Conservation (phyloP, 2,329 filamentous ascomycete genomes). For the Rhinocladiella mackenziei region DNA sequence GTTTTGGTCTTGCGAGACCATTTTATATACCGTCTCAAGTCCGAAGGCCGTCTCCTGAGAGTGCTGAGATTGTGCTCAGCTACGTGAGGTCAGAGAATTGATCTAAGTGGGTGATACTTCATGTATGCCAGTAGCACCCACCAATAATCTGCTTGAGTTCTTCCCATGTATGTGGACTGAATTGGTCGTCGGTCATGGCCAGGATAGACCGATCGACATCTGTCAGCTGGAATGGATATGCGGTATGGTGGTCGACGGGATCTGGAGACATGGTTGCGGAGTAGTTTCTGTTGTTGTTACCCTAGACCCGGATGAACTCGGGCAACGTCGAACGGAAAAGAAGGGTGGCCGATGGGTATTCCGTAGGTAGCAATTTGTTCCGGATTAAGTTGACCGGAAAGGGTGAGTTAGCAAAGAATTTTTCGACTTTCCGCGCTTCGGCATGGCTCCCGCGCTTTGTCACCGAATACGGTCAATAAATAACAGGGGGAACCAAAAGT, state of each 20-base stretch:
- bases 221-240: constrained; percentile 44
- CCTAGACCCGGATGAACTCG: no score
- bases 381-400: no score
- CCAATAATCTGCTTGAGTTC: constrained; percentile 51
- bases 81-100: constrained; percentile 30
- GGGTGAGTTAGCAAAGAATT: no score
- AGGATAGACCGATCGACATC: constrained; percentile 48
- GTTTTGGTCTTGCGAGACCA: constrained; percentile 55
- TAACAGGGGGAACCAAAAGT: no score
- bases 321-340: no score
- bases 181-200: constrained; percentile 51
- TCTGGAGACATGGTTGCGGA: constrained; percentile 8
- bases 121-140: constrained; percentile 31
- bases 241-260: constrained; percentile 1
- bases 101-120: no score
- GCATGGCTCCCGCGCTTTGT: no score
- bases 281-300: constrained; percentile 1
- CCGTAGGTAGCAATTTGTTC: not conserved
- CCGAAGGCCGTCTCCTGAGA: constrained; percentile 57
- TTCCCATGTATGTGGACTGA: constrained; percentile 50
- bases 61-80: constrained; percentile 51
- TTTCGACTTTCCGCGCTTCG: no score
- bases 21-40: constrained; percentile 56
- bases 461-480: no score
- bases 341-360: not conserved